Conservation (phyloP, 2,329 filamentous ascomycete genomes). For the Fusarium sp. region DNA sequence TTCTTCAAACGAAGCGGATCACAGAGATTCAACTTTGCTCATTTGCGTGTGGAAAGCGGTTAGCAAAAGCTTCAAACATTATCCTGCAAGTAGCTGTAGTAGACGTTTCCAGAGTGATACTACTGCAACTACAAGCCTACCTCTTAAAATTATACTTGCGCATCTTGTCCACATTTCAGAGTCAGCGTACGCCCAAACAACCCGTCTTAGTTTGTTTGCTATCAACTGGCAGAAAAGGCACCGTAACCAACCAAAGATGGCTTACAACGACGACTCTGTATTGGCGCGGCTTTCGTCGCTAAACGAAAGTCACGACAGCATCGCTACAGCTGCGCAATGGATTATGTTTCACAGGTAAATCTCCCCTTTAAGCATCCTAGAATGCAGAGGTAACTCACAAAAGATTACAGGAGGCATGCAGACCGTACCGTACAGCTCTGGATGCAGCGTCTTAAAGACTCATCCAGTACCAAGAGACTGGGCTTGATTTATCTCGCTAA, state of each 20-base stretch:
- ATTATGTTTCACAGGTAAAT: slow-evolving; percentile 96
- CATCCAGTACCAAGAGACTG: slow-evolving; percentile 82
- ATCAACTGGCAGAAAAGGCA: background rate
- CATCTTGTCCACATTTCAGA: slow-evolving; percentile 13
- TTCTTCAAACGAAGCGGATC: slow-evolving; percentile 15
- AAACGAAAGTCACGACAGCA: slow-evolving; percentile 97
- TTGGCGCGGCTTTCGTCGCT: slow-evolving; percentile 93
- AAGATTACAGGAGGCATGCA: slow-evolving; percentile 76
- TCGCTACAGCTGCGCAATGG: slow-evolving; percentile 97
- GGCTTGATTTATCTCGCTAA: slow-evolving; percentile 96
- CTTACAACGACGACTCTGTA: slow-evolving; percentile 95
- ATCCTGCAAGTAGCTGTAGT: slow-evolving; percentile 45
- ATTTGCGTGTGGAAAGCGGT: slow-evolving; percentile 18
- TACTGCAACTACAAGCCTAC: slow-evolving; percentile 38
- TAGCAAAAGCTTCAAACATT: slow-evolving; percentile 32
- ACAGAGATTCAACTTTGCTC: slow-evolving; percentile 14
- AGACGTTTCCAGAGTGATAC: slow-evolving; percentile 43
- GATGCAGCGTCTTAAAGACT: slow-evolving; percentile 89
- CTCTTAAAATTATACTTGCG: slow-evolving; percentile 37
- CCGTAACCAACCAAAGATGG: slow-evolving; percentile 64
- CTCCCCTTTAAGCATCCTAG: background rate
- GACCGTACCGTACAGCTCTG: slow-evolving; percentile 92
- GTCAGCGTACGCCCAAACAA: slow-evolving; percentile 1
- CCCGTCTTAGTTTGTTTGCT: slow-evolving; percentile 1
- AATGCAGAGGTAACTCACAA: slow-evolving; percentile 6